Conservation (phyloP, 805 yeast species). For the Nakazawaea ambrosiae region DNA sequence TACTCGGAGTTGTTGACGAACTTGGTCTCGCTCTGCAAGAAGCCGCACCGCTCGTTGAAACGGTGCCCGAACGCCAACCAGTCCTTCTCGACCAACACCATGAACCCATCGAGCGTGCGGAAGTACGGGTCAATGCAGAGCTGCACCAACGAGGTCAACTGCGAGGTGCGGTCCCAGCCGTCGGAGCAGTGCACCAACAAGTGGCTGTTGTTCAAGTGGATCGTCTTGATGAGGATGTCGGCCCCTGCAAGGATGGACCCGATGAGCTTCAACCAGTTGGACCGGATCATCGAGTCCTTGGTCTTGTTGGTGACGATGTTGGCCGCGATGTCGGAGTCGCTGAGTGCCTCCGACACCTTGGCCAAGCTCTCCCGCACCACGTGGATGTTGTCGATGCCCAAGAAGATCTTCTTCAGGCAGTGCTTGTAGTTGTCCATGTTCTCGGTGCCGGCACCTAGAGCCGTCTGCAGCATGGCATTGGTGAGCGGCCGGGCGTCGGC, state of each 20-base stretch:
- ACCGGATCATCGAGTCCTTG: slow-evolving; percentile 50
- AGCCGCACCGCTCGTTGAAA: slow-evolving; percentile 79
- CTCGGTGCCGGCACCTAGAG: slow-evolving; percentile 97
- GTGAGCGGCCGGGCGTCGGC: slow-evolving; percentile 91
- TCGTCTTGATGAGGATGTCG: slow-evolving; percentile 71
- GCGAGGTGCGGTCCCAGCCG: slow-evolving; percentile 98
- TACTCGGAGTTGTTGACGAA: slow-evolving; percentile 35
- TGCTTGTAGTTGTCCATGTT: slow-evolving; percentile 78
- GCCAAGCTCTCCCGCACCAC: slow-evolving; percentile 83
- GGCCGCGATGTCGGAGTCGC: slow-evolving; percentile 58
- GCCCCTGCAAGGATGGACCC: slow-evolving; percentile 66
- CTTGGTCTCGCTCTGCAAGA: slow-evolving; percentile 48
- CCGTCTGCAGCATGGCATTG: slow-evolving; percentile 94
- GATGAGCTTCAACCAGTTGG: slow-evolving; percentile 76
- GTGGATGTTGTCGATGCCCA: slow-evolving; percentile 93
- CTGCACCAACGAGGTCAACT: slow-evolving; percentile 76
- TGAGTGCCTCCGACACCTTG: slow-evolving; percentile 53
- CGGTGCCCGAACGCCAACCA: slow-evolving; percentile 95
- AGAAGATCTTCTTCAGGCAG: slow-evolving; percentile 61
- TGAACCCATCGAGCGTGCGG: slow-evolving; percentile 84
- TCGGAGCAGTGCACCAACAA: slow-evolving; percentile 91
- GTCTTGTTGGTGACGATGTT: slow-evolving; percentile 29
- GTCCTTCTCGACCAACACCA: slow-evolving; percentile 81
- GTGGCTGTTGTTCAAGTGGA: slow-evolving; percentile 77
- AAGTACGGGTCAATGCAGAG: slow-evolving; percentile 85